Conservation (phyloP, 1,284 basidiomycete genomes). For the Pterula multifida region DNA sequence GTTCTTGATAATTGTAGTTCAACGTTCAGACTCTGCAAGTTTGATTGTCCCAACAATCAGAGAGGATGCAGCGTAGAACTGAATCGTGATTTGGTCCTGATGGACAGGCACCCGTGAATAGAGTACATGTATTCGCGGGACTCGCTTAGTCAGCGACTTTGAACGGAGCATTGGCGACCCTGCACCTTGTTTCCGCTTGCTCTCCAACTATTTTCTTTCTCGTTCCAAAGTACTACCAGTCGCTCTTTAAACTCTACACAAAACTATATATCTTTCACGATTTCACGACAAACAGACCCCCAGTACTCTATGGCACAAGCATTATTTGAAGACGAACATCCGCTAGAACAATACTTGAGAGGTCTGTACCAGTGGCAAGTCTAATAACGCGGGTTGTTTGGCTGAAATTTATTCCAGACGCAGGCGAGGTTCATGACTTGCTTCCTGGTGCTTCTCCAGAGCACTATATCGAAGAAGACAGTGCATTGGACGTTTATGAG, state of each 20-base stretch:
- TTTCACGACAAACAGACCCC: neutral
- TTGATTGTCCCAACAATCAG: no score
- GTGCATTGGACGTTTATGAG: constrained; percentile 8
- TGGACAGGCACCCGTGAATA: no score
- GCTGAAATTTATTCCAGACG: constrained; percentile 25
- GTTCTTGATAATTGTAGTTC: no score
- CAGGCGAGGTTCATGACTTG: constrained; percentile 36
- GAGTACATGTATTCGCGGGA: no score
- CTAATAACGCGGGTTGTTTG: constrained; percentile 1
- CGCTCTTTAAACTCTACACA: neutral
- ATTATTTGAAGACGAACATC: constrained; percentile 58
- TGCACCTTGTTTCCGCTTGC: neutral
- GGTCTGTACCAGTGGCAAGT: constrained; percentile 26
- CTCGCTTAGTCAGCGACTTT: neutral
- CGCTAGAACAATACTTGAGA: constrained; percentile 60
- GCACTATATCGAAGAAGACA: constrained; percentile 8
- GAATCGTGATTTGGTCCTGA: no score
- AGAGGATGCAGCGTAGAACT: no score
- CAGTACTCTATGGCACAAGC: constrained; percentile 58
- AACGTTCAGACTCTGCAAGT: no score
- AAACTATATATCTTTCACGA: neutral
- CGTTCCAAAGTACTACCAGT: neutral
- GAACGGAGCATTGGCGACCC: neutral
- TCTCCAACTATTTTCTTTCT: neutral
- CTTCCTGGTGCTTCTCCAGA: constrained; percentile 24